Evolutionary conservation across 2,329 filamentous ascomycete genomes (phyloP).

Genomic region (Fusarium haematococcum): DNA sequence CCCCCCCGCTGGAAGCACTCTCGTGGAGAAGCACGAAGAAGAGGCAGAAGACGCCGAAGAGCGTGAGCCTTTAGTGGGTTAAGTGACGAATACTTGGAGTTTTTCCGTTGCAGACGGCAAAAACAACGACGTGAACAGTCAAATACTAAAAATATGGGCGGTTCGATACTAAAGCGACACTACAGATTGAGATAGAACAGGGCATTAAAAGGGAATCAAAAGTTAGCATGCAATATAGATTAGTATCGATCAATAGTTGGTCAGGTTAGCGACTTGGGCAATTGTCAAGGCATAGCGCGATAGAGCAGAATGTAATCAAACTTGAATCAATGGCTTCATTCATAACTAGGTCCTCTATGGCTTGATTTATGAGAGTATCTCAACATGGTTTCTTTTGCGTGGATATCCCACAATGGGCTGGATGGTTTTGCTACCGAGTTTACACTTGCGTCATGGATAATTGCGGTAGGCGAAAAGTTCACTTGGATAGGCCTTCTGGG

Average conservation of each 20-base stretch:
- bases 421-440: background rate
- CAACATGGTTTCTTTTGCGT: background rate
- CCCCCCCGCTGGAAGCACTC: conserved; percentile 51
- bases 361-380: background rate
- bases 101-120: background rate
- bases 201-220: background rate
- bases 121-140: background rate
- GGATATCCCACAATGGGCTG: too few relatives aligned
- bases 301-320: background rate
- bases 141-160: background rate
- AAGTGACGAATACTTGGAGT: background rate
- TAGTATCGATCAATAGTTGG: background rate
- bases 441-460: background rate
- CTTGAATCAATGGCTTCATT: background rate
- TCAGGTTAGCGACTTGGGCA: background rate
- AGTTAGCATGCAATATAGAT: background rate
- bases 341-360: too few relatives aligned
- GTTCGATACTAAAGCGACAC: background rate
- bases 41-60: background rate
- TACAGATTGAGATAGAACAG: background rate
- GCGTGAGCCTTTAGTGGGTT: background rate
- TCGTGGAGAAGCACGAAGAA: conserved; percentile 46
- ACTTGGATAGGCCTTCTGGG: background rate
- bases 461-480: background rate
- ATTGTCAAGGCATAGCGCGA: background rate